phyloP scores from a whole-genome alignment of 257 asterid species.

The Anisodus acutangulus region DNA sequence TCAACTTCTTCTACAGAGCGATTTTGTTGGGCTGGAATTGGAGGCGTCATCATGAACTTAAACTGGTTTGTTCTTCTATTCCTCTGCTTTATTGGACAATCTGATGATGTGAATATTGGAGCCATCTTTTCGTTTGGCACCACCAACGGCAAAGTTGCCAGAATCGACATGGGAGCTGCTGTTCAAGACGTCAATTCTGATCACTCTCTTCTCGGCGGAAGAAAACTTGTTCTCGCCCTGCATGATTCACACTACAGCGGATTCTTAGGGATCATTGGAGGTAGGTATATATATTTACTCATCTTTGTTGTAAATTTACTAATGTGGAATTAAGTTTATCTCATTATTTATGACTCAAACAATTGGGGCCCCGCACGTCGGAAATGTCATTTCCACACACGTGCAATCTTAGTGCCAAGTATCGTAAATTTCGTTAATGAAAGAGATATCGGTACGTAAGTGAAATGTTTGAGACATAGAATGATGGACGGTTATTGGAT shows the following conservation, averaged over 20 bases:
- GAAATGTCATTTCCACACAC: too few species aligned
- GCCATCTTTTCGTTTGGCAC: conserved; percentile 65
- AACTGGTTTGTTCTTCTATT: conserved; percentile 20
- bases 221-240: conserved; percentile 51
- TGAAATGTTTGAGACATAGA: too few species aligned
- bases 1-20: background rate
- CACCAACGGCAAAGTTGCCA: conserved; percentile 66
- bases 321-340: too few species aligned
- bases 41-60: conserved; percentile 24
- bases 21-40: background rate
- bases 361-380: too few species aligned
- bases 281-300: conserved; percentile 36
- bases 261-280: conserved; percentile 78
- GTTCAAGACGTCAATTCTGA: conserved; percentile 77
- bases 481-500: too few species aligned
- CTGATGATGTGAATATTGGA: conserved; percentile 59
- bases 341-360: too few species aligned
- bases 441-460: too few species aligned
- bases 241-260: conserved; percentile 73
- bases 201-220: conserved; percentile 58
- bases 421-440: too few species aligned
- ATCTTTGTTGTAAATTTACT: too few species aligned
- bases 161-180: conserved; percentile 80
- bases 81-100: conserved; percentile 26
- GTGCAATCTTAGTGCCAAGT: too few species aligned